Base-by-base conservation (phyloP, 495 filamentous ascomycete genomes). In the Penicillium paxilli region DNA sequence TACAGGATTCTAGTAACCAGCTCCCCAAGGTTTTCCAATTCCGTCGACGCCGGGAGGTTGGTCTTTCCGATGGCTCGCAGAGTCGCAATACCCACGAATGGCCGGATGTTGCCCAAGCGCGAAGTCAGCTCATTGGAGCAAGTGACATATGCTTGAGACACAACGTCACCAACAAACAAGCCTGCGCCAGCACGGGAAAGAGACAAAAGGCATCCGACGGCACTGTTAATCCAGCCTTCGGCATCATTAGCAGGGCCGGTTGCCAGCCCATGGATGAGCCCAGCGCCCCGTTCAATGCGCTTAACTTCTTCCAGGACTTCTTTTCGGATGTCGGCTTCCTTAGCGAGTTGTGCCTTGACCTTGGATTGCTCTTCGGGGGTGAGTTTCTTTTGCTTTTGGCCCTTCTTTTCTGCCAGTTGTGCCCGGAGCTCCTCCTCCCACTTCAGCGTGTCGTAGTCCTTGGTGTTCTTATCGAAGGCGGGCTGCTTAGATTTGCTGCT, bases 351-450 rank as follows among this genome's bases (percentile, higher is more conserved):
- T 25, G 89, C 89, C 26, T 95, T 92, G 52, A 98, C 91, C 65
- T 92, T 97, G 28, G 85, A 79, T 55, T 87, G 87, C 61, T 98
- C 93, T 30, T 96, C 92, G 0, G 87, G 71, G 0, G 89, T 93
- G 26, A 98, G 83, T 71, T 97, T 98, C 75, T 88, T 92, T 46
- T 90, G 83, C 59, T 91, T 85, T 33, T 89, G 83, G 3, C 95
- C 95, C 72, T 91, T 94, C 78, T 97, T 98, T 59, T 89, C 78
- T 20, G 91, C 92, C 35, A 98, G 73, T 62, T 98, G 91, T 28
- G 83, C 81, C 44, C 92, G 75, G n/a, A 98, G 80, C 51, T 98
- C 94, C 62, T 89, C 86, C 69, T 98, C 94, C 94, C 94, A 98
- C 72, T 96, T 97, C 45, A 96, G 64, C 1, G 90, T 96, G 61